Percentiles rank a stretch among this genome's conserved stretches.
These are phyloP conservation scores for Gastrolobium villosum DNA, from an alignment of 306 rosid genomes.

Conservation along the genomic window DNA sequence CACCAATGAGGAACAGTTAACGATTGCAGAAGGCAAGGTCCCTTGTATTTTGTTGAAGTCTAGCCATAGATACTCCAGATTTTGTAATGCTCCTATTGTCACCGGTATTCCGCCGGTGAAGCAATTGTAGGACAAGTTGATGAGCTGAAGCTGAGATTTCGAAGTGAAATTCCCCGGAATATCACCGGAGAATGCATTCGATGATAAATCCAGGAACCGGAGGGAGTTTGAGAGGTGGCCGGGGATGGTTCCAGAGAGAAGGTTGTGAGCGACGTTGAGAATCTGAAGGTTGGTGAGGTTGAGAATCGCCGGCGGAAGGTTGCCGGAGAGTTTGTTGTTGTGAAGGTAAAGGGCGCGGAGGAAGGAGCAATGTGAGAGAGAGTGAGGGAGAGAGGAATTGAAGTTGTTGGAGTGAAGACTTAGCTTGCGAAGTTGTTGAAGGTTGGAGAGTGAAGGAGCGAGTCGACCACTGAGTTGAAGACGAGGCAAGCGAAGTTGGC, in stretches of 20 bases:
- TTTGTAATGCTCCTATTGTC: slow-evolving; percentile 56
- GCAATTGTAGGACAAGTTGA: slow-evolving; percentile 67
- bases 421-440: slow-evolving; percentile 62
- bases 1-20: slow-evolving; percentile 71
- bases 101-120: slow-evolving; percentile 73
- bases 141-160: slow-evolving; percentile 64
- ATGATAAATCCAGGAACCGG: slow-evolving; percentile 66
- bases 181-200: slow-evolving; percentile 68
- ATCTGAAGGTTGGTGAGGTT: slow-evolving; percentile 80
- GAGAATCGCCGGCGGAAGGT: slow-evolving; percentile 60
- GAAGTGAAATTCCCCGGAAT: slow-evolving; percentile 63
- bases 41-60: slow-evolving; percentile 71
- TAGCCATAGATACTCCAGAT: slow-evolving; percentile 61
- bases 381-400: slow-evolving; percentile 72
- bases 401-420: slow-evolving; percentile 81
- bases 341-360: slow-evolving; percentile 79
- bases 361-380: slow-evolving; percentile 68
- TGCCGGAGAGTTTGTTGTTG: slow-evolving; percentile 72
- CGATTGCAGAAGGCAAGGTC: slow-evolving; percentile 75
- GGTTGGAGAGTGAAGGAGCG: slow-evolving; percentile 53
- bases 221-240: slow-evolving; percentile 55
- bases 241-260: slow-evolving; percentile 61
- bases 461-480: slow-evolving; percentile 72
- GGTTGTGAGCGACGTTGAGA: slow-evolving; percentile 68
- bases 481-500: slow-evolving; percentile 71